Evolutionary conservation across 306 rosid genomes (phyloP).

Genomic region (Nissolia schottii): DNA sequence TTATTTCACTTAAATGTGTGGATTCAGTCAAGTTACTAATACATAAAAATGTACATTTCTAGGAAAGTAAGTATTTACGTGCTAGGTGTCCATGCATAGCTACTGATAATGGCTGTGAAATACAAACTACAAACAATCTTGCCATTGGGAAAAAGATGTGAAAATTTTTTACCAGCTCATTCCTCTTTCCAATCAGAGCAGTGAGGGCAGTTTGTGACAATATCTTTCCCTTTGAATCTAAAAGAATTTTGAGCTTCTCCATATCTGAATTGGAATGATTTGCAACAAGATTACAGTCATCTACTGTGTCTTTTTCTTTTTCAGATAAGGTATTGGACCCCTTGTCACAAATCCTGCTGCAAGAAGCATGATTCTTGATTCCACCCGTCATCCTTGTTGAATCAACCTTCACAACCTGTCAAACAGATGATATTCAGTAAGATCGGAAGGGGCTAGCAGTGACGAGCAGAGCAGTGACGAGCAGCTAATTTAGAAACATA

Average conservation of each 20-base stretch:
- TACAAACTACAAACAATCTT: neutral
- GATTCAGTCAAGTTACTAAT: neutral
- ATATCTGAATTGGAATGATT: conserved; percentile 31
- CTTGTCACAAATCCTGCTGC: conserved; percentile 21
- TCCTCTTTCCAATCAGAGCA: conserved; percentile 49
- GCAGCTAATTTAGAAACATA: conserved; percentile 6
- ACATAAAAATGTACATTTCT: neutral
- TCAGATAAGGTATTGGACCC: conserved; percentile 20
- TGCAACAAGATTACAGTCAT: conserved; percentile 9
- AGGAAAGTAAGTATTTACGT: neutral
- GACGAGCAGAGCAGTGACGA: neutral
- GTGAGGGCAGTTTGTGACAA: conserved; percentile 53
- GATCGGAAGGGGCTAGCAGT: conserved; percentile 24
- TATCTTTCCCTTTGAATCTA: conserved; percentile 40
- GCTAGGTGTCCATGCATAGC: neutral
- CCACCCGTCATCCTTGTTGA: conserved; percentile 22
- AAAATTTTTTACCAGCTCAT: conserved; percentile 49
- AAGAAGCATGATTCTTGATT: conserved; percentile 27
- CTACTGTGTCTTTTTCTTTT: conserved; percentile 30
- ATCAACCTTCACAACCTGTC: conserved; percentile 44
- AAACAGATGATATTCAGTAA: conserved; percentile 21
- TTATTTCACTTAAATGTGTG: neutral
- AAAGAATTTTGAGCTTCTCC: conserved; percentile 31
- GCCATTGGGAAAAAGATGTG: neutral
- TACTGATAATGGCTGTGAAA: conserved; percentile 7